Evolutionary conservation across 441 rosid genomes (phyloP), one percentile per base, ranked within the genome.

Genomic region (Breynia disticha): DNA sequence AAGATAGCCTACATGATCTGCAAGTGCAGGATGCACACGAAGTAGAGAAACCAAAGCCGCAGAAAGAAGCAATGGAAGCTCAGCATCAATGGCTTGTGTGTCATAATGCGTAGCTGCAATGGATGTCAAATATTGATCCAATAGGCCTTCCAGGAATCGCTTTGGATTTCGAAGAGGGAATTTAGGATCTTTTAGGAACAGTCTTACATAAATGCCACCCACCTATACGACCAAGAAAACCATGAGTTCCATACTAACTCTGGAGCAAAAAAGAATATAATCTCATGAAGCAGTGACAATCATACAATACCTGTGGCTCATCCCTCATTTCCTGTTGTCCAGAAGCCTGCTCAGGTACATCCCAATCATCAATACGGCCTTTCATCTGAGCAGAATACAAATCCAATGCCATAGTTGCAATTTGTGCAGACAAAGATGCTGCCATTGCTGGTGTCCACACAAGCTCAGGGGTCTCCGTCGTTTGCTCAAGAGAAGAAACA

Each of bases 381-480:
- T 87, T 87, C 84, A 83, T 82, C 70, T 94, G 99, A 61, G 87
- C 99, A 21, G 82, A 87, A 70, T 80, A 82, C 67, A 94, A 77
- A 37, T 90, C 97, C 45, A 96, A 82, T 61, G 93, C 94, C 96
- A 94, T 85, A 50, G 99, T 87, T 13, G 91, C 82, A 67, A 94
- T 77, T 67, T 94, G 96, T 43, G 97, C 99, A 57, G 99, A 83
- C 70, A 90, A 76, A 57, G 99, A 94, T 71, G 99, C 85, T 18
- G 97, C 99, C 99, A 94, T 94, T 49, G 97, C 99, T 48, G 99
- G 94, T 56, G 96, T 94, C 99, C 99, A 94, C 54, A 90, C 99
- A 67, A 94, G 97, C 76, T 94, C 99, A 56, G 99, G 99, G 22
- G 99, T 94, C 75, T 90, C 99, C 19, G 97, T 82, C 17, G 96